Evolutionary conservation across 768 basidiomycete species (phyloP).

Genomic region (Boletus sp.): DNA sequence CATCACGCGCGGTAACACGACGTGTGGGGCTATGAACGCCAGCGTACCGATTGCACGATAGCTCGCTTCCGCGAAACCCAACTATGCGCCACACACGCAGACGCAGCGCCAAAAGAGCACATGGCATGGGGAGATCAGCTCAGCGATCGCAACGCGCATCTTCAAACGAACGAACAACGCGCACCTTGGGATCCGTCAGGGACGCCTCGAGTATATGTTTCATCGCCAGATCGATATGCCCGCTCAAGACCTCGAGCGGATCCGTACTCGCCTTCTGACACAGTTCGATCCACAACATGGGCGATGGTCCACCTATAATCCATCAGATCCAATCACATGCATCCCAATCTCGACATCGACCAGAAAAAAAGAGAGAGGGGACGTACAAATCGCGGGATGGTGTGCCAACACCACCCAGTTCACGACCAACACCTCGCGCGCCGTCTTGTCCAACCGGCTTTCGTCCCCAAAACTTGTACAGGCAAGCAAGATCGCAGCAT

Average conservation of each 20-base stretch:
- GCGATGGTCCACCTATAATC: slow-evolving; percentile 14
- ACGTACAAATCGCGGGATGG: slow-evolving; percentile 62
- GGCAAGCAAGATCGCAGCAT: slow-evolving; percentile 53
- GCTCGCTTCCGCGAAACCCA: slow-evolving; percentile 61
- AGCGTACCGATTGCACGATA: slow-evolving; percentile 74
- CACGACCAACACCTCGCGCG: slow-evolving; percentile 46
- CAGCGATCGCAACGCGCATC: too few species aligned
- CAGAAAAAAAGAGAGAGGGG: neutral
- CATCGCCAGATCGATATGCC: slow-evolving; percentile 49
- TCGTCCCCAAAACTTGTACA: slow-evolving; percentile 39
- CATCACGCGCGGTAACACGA: slow-evolving; percentile 66
- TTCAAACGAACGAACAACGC: neutral
- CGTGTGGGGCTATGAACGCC: slow-evolving; percentile 71
- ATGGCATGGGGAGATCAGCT: neutral
- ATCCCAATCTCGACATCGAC: neutral
- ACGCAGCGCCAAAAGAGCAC: neutral
- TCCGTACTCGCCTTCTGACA: slow-evolving; percentile 68
- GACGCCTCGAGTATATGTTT: slow-evolving; percentile 47
- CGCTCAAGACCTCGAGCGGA: slow-evolving; percentile 57
- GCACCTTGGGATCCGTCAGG: slow-evolving; percentile 45
- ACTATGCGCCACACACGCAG: slow-evolving; percentile 22
- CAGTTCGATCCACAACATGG: slow-evolving; percentile 67
- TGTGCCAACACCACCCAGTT: slow-evolving; percentile 68
- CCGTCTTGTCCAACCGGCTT: slow-evolving; percentile 38
- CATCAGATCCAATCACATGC: neutral